Conservation (phyloP, 768 basidiomycete species). For the Kwoniella sp. region DNA sequence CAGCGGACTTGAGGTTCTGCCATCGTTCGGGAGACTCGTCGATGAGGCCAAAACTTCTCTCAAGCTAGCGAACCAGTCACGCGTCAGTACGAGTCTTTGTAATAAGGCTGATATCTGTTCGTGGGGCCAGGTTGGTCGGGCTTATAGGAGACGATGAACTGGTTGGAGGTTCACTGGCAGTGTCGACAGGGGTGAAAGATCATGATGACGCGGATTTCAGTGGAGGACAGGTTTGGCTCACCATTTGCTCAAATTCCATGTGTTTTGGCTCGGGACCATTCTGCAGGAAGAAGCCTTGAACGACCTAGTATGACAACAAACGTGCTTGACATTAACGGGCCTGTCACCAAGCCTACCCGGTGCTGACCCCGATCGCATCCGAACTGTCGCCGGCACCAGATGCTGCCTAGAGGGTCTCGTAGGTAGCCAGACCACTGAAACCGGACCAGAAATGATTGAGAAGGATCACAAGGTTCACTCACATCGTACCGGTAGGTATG, state of each 20-base stretch:
- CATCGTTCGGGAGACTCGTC: constrained; percentile 44
- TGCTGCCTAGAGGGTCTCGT: background rate
- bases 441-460: too few species aligned
- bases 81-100: too few species aligned
- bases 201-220: too few species aligned
- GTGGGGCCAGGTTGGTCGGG: too few species aligned
- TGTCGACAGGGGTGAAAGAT: too few species aligned
- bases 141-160: background rate
- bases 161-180: background rate
- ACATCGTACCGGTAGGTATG: constrained; percentile 42
- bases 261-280: constrained; percentile 36
- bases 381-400: too few species aligned
- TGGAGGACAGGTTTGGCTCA: constrained; percentile 12
- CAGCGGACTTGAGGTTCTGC: constrained; percentile 33
- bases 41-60: constrained; percentile 44
- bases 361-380: too few species aligned
- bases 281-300: constrained; percentile 43
- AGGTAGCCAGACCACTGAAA: too few species aligned
- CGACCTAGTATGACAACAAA: constrained; percentile 27
- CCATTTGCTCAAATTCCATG: constrained; percentile 37
- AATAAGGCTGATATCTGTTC: too few species aligned
- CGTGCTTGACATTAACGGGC: too few species aligned
- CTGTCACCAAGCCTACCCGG: too few species aligned
- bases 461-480: too few species aligned
- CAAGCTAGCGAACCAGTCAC: constrained; percentile 28